These are phyloP conservation scores for Aspergillus baeticus DNA, from an alignment of 495 filamentous ascomycete genomes.

Conservation along the genomic window DNA sequence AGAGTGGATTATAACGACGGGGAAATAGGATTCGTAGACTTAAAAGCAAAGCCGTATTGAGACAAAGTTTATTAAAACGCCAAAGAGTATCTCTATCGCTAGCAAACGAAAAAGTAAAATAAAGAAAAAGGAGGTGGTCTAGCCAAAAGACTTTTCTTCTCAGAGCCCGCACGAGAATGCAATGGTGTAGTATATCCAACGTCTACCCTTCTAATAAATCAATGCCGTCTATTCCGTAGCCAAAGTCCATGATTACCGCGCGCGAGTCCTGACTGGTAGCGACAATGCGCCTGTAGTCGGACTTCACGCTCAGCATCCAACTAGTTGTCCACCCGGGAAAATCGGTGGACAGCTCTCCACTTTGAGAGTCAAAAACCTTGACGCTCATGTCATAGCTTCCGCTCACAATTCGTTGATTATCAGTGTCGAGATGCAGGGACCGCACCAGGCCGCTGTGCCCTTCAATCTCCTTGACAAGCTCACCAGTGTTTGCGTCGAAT, in stretches of 20 bases:
- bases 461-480: slow-evolving; percentile 70
- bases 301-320: slow-evolving; percentile 95
- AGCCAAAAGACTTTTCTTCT: slow-evolving; percentile 11
- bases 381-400: slow-evolving; percentile 94
- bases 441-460: slow-evolving; percentile 83
- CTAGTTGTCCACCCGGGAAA: slow-evolving; percentile 90
- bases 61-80: no score
- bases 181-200: slow-evolving; percentile 17
- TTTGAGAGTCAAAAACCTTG: slow-evolving; percentile 83
- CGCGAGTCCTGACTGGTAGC: slow-evolving; percentile 91
- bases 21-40: no score
- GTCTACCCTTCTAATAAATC: slow-evolving; percentile 46
- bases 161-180: slow-evolving; percentile 10
- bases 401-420: slow-evolving; percentile 79
- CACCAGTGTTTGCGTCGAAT: slow-evolving; percentile 88
- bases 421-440: slow-evolving; percentile 80
- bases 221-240: slow-evolving; percentile 48
- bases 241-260: slow-evolving; percentile 83
- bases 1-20: not conserved
- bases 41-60: no score
- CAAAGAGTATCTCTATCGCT: slow-evolving; percentile 26
- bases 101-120: slow-evolving; percentile 16
- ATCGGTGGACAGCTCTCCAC: slow-evolving; percentile 67
- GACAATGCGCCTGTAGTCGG: slow-evolving; percentile 89
- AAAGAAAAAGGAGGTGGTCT: slow-evolving; percentile 1